A percentile compares a stretch with the other conserved stretches of the same genome.
These are phyloP conservation scores for Zygosaccharomyces siamensis DNA, from an alignment of 805 yeast genomes.

Conservation along the genomic window DNA sequence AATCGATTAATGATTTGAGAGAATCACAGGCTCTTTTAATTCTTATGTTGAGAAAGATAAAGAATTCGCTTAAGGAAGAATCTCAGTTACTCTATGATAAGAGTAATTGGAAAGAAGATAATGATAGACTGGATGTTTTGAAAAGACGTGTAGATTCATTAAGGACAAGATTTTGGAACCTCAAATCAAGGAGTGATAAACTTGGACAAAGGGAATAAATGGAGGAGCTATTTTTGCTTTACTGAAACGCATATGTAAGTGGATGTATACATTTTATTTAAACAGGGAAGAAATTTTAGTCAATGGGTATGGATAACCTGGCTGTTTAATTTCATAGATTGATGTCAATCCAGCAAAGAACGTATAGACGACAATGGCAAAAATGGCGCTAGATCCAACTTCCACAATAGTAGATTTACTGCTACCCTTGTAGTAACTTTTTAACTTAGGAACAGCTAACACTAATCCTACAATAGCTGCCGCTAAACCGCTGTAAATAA, in stretches of 20 bases:
- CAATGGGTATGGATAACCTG: slow-evolving; percentile 72
- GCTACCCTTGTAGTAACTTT: slow-evolving; percentile 28
- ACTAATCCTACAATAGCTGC: slow-evolving; percentile 54
- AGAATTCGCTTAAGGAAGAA: slow-evolving; percentile 24
- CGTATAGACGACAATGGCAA: slow-evolving; percentile 47
- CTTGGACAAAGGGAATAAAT: slow-evolving; percentile 5
- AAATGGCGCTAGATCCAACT: slow-evolving; percentile 39
- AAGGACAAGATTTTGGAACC: slow-evolving; percentile 10
- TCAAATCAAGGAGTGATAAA: slow-evolving; percentile 8
- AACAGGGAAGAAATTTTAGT: slow-evolving; percentile 33
- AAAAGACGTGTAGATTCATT: slow-evolving; percentile 14
- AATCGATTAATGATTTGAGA: slow-evolving; percentile 30
- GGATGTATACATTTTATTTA: slow-evolving; percentile 5
- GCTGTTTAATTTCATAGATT: slow-evolving; percentile 64
- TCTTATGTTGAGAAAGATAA: slow-evolving; percentile 23
- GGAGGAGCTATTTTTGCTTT: not conserved
- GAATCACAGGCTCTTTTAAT: slow-evolving; percentile 33
- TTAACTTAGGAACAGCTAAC: slow-evolving; percentile 46
- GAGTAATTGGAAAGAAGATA: slow-evolving; percentile 7
- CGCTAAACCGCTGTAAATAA: slow-evolving; percentile 66
- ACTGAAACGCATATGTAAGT: not conserved
- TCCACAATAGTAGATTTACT: slow-evolving; percentile 32
- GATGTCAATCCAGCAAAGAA: slow-evolving; percentile 59
- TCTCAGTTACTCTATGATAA: slow-evolving; percentile 18
- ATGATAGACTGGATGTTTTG: slow-evolving; percentile 12